phyloP scores from a whole-genome alignment of 352 stramenopile genomes.

The Phytophthora hibernalis region DNA sequence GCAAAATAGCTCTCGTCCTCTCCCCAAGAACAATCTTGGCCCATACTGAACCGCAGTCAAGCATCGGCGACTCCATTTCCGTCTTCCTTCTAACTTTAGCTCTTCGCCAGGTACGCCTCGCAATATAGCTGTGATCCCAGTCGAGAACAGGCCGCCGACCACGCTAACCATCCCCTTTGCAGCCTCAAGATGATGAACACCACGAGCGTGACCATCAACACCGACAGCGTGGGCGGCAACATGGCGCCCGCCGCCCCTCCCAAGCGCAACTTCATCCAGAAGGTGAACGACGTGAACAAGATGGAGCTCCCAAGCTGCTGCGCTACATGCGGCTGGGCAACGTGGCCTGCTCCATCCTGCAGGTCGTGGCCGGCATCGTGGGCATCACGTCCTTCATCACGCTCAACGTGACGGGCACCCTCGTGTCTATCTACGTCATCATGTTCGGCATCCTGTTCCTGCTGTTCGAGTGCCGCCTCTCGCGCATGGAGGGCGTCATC shows the following conservation, averaged over 20 bases:
- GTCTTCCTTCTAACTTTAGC: slow-evolving; percentile 32
- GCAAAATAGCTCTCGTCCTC: slow-evolving; percentile 12
- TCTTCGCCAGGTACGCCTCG: background rate
- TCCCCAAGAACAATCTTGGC: slow-evolving; percentile 8
- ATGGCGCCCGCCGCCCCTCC: slow-evolving; percentile 56
- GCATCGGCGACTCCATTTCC: slow-evolving; percentile 15
- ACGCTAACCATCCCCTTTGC: slow-evolving; percentile 19
- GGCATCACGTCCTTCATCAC: slow-evolving; percentile 90
- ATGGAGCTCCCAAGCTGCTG: slow-evolving; percentile 90
- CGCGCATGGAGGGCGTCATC: slow-evolving; percentile 84
- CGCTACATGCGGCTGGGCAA: slow-evolving; percentile 89
- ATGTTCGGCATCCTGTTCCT: slow-evolving; percentile 89
- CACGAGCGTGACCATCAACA: slow-evolving; percentile 81
- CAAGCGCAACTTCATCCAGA: slow-evolving; percentile 79
- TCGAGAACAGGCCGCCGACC: slow-evolving; percentile 26
- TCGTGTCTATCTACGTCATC: slow-evolving; percentile 91
- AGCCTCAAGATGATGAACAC: slow-evolving; percentile 65
- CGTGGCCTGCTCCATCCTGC: slow-evolving; percentile 82
- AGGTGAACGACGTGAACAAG: slow-evolving; percentile 91
- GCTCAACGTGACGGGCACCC: slow-evolving; percentile 89
- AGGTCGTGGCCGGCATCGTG: slow-evolving; percentile 83
- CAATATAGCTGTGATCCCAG: slow-evolving; percentile 6
- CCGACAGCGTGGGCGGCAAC: slow-evolving; percentile 69
- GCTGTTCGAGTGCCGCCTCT: slow-evolving; percentile 90
- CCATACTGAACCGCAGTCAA: too few relatives aligned